Evolutionary conservation across 164 flowering plant species (phyloP), one percentile per base, ranked within the genome.

Genomic region (Sedum album): DNA sequence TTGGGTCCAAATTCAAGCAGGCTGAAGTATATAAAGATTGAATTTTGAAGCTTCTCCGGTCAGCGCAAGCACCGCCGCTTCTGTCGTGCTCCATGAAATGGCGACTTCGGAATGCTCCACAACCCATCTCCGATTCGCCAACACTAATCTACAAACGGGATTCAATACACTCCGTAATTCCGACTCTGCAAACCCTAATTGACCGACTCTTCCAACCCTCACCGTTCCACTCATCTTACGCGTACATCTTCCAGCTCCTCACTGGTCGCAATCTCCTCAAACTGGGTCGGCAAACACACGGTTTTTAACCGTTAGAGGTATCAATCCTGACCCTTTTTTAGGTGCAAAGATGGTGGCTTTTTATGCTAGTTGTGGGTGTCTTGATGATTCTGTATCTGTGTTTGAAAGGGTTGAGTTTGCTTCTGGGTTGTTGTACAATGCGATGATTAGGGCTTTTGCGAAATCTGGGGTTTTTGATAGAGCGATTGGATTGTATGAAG

Each of bases 381-480:
- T 55, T 5, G 61, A 55, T 18, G 17, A 14, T 4, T n/a, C 61
- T 26, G 31, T 15, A 11, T 26, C 11, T 1, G 61, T 55, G 61
- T 55, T 55, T 8, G 8, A 6, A 5, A 26, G 31, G 17, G 61
- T 55, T 26, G n/a, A n/a, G 14, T 31, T 55, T 11, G 17, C 31
- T n/a, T 55, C 61, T 55, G 31, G 31, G 8, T 14, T 55, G 31
- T 11, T 64, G 66, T 64, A 23, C 18, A 64, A 35, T 35, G 44
- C 66, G 44, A 35, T 64, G 44, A 64, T 64, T 39, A 64, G 66
- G 66, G 66, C 28, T 35, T 31, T 26, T 31, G 9, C 66, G 17
- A 31, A 10, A 8, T 35, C 7, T 35, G 46, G 44, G 30, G 28
- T n/a, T 17, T 20, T 1, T 7, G 31, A 21, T 6, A 35, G 10